Conservation (phyloP, 2,329 filamentous ascomycete species). For the Microascus cirrosus region DNA sequence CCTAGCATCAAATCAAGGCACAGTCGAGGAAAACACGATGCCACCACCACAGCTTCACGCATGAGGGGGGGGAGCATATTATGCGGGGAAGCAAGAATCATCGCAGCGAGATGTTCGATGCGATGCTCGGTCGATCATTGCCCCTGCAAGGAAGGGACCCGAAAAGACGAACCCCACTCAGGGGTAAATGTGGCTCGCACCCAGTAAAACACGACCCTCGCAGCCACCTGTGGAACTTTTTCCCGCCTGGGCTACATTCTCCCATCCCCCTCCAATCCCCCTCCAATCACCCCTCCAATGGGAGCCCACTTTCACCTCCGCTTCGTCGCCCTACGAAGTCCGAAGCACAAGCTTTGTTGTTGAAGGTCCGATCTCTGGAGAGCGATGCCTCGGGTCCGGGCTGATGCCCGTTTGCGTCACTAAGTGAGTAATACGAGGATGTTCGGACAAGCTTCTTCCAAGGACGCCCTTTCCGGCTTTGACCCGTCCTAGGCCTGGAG, state of each 20-base stretch:
- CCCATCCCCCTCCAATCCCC: not conserved
- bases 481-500: not conserved
- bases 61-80: not conserved
- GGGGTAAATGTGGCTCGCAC: conserved; percentile 1
- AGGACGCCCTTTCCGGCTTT: not conserved
- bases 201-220: not conserved
- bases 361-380: no score
- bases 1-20: not conserved
- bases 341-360: no score
- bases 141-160: not conserved
- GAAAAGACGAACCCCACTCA: not conserved
- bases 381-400: no score
- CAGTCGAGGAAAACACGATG: not conserved
- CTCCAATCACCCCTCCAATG: not conserved
- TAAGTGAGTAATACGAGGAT: not conserved
- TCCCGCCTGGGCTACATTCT: not conserved
- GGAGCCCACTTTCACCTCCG: not conserved
- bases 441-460: not conserved
- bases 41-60: not conserved
- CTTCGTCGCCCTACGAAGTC: not conserved
- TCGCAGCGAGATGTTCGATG: not conserved
- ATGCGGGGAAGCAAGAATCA: conserved; percentile 2
- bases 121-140: conserved; percentile 2
- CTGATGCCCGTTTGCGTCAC: not conserved
- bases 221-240: conserved; percentile 1